Conservation (phyloP, 495 filamentous ascomycete genomes). For the Penicillium canariense region DNA sequence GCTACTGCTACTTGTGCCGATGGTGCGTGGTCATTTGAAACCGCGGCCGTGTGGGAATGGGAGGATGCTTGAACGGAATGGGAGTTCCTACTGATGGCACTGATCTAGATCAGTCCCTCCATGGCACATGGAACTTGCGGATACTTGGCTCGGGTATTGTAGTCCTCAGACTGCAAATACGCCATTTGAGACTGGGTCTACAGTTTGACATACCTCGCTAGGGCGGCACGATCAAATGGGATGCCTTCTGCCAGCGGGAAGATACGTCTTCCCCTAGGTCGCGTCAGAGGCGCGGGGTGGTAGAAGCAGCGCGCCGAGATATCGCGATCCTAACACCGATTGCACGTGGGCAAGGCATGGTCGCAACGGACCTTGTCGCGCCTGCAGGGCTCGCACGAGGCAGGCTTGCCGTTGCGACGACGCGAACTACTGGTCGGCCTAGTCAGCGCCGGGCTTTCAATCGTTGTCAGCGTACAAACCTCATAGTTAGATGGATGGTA, state of each 20-base stretch:
- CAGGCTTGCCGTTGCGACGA: constrained; percentile 45
- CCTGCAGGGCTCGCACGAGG: constrained; percentile 50
- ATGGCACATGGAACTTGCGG: background rate
- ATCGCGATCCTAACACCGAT: constrained; percentile 28
- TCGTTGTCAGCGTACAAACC: background rate
- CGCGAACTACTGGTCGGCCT: constrained; percentile 15
- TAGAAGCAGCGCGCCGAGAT: constrained; percentile 31
- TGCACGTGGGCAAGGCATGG: constrained; percentile 35
- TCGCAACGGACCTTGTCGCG: constrained; percentile 49
- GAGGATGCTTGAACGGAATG: background rate
- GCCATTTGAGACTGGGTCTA: background rate
- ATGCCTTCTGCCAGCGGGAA: constrained; percentile 15
- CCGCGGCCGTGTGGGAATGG: background rate
- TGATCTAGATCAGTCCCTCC: background rate
- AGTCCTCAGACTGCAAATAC: background rate
- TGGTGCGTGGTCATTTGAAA: background rate
- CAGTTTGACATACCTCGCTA: background rate
- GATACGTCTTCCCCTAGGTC: constrained; percentile 2
- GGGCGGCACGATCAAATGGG: background rate
- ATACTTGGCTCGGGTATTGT: background rate
- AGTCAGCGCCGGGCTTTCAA: background rate
- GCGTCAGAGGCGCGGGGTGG: constrained; percentile 41
- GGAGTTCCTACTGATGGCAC: background rate
- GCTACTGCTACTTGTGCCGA: background rate
- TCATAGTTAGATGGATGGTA: background rate